Base-by-base conservation (phyloP, 352 stramenopile genomes). In the Pythium oligandrum region DNA sequence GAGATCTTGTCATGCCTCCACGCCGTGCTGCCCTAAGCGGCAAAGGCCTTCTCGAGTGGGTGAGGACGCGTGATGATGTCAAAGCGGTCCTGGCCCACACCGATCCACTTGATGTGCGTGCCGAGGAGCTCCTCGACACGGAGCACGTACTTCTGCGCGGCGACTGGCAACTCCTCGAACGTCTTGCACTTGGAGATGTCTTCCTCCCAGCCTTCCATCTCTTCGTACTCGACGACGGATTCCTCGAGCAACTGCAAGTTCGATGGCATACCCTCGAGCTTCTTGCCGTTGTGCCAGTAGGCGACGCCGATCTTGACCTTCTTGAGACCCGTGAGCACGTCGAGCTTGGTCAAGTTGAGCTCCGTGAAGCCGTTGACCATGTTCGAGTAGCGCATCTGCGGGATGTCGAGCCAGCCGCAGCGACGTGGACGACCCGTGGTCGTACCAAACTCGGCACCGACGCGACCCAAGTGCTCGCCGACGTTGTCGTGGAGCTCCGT, bases 331-430 rank as follows among this genome's bases (percentile, higher is more conserved):
- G 96, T 99, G 47, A 99, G 80, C 44, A 99, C 96, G 75, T 99
- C 97, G 44, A 99, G 72, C 80, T 99, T 99, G 64, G 97, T 99
- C 62, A 99, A 64, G 70, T 99, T 99, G 50, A 99, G 68, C 52
- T 93, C 88, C 40, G 95, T 98, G 80, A 98, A 99, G 62, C 83
- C 86, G 70, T 98, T 98, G 50, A 98, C 75, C 73, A 96, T 86
- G 64, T 85, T 88, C 26, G 86, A 96, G 78, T 97, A 98, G 40
- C 78, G 75, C 83, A 98, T 96, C 70, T 97, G 92, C 38, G 94
- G 96, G 47, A 98, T 93, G 70, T 99, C 97, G 51, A 99, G 76
- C 97, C 97, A 99, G 44, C 97, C 97, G 61, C 97, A 99, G 55
- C 97, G 94, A 56, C 97, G 88, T 44, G 95, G 72, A n/a, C 97